Evolutionary conservation across 352 stramenopile genomes (phyloP).

Genomic region (Pythium dissimile): DNA sequence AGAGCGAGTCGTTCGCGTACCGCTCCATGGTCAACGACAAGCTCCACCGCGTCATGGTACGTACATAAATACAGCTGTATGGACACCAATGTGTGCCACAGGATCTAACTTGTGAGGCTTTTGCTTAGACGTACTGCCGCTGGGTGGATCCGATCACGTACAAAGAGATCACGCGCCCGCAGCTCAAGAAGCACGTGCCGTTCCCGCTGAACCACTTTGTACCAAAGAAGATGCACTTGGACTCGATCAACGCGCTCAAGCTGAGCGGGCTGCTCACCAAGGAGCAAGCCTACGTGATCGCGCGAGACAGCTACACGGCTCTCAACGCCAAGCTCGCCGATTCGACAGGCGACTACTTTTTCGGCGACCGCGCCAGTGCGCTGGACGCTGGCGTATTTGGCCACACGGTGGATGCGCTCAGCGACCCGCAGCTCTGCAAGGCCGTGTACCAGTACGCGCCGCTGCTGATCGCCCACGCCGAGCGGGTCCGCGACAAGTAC

Average conservation of each 20-base stretch:
- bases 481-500: constrained; percentile 68
- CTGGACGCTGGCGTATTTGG: constrained; percentile 82
- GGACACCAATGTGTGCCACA: not conserved
- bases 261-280: constrained; percentile 59
- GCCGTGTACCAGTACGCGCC: constrained; percentile 75
- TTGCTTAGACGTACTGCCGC: constrained; percentile 59
- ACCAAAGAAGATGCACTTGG: constrained; percentile 82
- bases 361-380: constrained; percentile 58
- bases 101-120: not conserved
- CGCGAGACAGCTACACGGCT: constrained; percentile 80
- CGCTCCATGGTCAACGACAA: constrained; percentile 80
- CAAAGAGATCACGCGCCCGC: constrained; percentile 75
- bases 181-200: constrained; percentile 77
- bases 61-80: not conserved
- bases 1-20: constrained; percentile 82
- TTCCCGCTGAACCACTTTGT: constrained; percentile 82
- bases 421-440: constrained; percentile 64
- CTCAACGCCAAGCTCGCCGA: constrained; percentile 77
- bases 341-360: constrained; percentile 59
- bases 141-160: constrained; percentile 86
- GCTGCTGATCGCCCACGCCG: constrained; percentile 65
- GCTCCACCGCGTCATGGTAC: constrained; percentile 68
- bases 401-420: constrained; percentile 75
- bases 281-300: constrained; percentile 79
- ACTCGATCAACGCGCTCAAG: constrained; percentile 57